phyloP scores from a whole-genome alignment of 2,329 filamentous ascomycete species.

The Sporothrix euskadiensis region DNA sequence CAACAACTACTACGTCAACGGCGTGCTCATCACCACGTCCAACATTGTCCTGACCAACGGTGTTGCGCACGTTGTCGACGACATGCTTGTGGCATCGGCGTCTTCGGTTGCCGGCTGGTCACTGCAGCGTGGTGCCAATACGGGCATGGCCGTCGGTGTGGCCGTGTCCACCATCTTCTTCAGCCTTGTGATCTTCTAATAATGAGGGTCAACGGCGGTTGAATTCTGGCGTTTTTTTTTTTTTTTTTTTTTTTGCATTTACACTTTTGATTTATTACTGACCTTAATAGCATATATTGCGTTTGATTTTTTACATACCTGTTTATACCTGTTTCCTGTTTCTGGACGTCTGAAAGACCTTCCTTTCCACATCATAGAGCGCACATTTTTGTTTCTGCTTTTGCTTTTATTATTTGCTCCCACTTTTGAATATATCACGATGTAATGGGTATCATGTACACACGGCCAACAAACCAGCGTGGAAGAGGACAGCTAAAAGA shows the following conservation, averaged over 20 bases:
- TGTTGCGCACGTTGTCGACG: slow-evolving; percentile 28
- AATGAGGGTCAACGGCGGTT: too few relatives aligned
- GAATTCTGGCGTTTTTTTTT: slow-evolving; percentile 4
- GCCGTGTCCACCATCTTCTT: slow-evolving; percentile 16
- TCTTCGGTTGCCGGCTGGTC: slow-evolving; percentile 21
- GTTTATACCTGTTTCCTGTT: neutral
- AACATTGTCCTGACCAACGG: slow-evolving; percentile 31
- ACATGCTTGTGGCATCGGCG: slow-evolving; percentile 27
- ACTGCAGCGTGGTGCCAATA: neutral
- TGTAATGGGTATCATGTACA: slow-evolving; percentile 23
- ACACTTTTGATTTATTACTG: neutral
- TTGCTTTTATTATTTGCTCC: neutral
- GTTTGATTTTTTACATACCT: neutral
- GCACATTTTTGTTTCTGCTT: neutral
- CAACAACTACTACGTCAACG: slow-evolving; percentile 31
- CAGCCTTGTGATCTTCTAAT: neutral
- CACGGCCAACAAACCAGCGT: neutral
- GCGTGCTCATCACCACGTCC: slow-evolving; percentile 27
- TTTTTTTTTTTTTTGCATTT: slow-evolving; percentile 19
- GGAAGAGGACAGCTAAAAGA: neutral
- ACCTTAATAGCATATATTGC: slow-evolving; percentile 14
- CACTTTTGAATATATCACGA: slow-evolving; percentile 21
- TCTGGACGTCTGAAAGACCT: slow-evolving; percentile 3
- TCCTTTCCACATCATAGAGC: slow-evolving; percentile 9
- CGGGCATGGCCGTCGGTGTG: slow-evolving; percentile 20